Base-by-base conservation (phyloP, 2,329 filamentous ascomycete species). In the Drechslera avenae region DNA sequence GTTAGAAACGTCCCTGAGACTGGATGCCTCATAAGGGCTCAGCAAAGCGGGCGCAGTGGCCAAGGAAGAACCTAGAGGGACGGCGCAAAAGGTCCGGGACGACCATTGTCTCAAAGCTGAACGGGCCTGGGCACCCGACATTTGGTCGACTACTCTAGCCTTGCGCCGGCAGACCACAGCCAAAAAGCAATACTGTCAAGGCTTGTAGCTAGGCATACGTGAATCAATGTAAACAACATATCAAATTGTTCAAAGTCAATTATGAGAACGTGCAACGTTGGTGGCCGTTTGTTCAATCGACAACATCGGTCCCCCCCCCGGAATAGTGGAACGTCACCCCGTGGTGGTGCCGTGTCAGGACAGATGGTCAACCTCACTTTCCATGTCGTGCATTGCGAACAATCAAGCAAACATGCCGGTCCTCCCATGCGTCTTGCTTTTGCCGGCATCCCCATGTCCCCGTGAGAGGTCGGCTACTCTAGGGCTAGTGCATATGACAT, bases 381-480 rank as follows among this genome's bases (percentile, higher is more conserved):
- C 39, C 42, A 21, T 42, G 44, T 42, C 43, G 48, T 43, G 44
- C 43, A 17, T 34, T 17, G 35, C 37, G 19, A 35, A 39, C 30
- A 31, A 43, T 32, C 44, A 43, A 42, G 39, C 49, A 52, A 52
- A 52, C 39, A 48, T 34, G 49, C 49, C 34, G 44, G 37, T 43
- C 39, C 28, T 36, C 39, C 34, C 19, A 41, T 28, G 23, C 7
- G 18, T n/a, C 26, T 52, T 52, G 44, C 49, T 52, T 52, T 52
- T 52, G 43, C 44, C 49, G 44, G 39, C 44, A 36, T 47, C 49
- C 49, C 47, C 40, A 50, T 50, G 30, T 18, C 39, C 44, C 37
- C 45, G 36, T 34, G 39, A 31, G 31, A 40, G 19, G 46, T 23
- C 45, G 33, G 37, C 49, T 39, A 36, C 31, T 28, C 21, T 42